Base-by-base conservation (phyloP, 2,329 filamentous ascomycete genomes). In the Penicillium janthinellum region DNA sequence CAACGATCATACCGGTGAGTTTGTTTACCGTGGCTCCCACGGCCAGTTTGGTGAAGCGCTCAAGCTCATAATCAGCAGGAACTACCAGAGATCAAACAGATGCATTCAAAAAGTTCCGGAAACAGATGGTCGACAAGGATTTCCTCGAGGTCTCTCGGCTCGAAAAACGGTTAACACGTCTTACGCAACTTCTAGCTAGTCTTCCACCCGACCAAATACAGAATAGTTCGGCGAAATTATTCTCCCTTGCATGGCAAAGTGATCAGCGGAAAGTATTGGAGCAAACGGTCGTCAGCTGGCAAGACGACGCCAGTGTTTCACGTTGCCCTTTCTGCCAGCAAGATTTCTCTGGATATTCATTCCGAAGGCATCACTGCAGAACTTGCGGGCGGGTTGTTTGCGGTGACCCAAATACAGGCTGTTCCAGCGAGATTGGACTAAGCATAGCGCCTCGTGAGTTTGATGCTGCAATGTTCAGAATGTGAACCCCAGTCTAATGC, bases 291-390 rank as follows among this genome's bases (percentile, higher is more conserved):
- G 93, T 99, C 15, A 90, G 89, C 0, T 99, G 95, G 95, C 91
- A 99, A 75, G 93, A 98, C 54, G 95, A 99, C 75, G 83, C 88
- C 0, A 86, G 82, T 35, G 92, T 99, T 5, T 63, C 82, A 1
- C 88, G 88, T 64, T 99, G 95, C 72, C 95, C 95, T 0, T 96
- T 96, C 71, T 99, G 95, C 70, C 91, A 96, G 71, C 95, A 99
- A 70, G 92, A 96, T 58, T 99, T 99, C 75, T 90, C 92, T 0
- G 90, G 88, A 14, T 98, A 96, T 84, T 90, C 92, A 1, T 96
- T 98, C 71, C 86, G 95, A 69, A 83, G 95, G 66, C 95, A 98
- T 75, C 95, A 99, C 76, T 99, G 95, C 76, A 86, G 95, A 56
- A 89, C 96, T 76, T 99, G 95, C 70, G 95, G 95, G 3, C 86